Percentiles rank a stretch among this genome's conserved stretches.
These are phyloP conservation scores for Luffa acutangula DNA, from an alignment of 306 rosid species.

Conservation along the genomic window DNA sequence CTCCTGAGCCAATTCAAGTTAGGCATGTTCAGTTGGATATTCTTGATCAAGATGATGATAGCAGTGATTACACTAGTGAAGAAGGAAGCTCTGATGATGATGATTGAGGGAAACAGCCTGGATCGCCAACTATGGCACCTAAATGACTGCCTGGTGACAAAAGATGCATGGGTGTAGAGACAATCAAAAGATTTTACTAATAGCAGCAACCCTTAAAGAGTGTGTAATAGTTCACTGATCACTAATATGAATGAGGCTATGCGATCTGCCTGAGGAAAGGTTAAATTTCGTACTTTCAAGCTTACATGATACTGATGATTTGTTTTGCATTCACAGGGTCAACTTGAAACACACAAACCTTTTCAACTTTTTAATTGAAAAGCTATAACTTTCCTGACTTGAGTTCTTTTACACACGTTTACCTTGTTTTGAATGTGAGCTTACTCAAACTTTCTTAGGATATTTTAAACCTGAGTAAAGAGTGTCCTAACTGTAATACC, in stretches of 20 bases:
- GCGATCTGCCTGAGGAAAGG: neutral
- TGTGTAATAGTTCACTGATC: neutral
- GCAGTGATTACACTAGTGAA: conserved; percentile 80
- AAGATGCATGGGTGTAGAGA: neutral
- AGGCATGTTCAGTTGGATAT: conserved; percentile 78
- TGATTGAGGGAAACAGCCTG: conserved; percentile 21
- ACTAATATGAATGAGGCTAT: neutral
- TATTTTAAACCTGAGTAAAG: neutral
- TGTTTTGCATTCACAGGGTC: neutral
- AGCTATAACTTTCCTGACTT: neutral
- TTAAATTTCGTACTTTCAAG: neutral
- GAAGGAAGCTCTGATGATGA: conserved; percentile 81
- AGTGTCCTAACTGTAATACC: neutral
- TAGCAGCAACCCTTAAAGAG: neutral
- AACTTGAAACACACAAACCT: neutral
- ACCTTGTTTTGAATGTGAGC: neutral
- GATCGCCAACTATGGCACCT: neutral
- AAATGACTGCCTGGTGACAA: neutral
- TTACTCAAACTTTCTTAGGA: neutral
- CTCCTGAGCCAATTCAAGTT: conserved; percentile 74
- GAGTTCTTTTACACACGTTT: neutral
- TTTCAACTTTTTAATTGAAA: neutral
- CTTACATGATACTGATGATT: neutral
- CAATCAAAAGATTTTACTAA: neutral
- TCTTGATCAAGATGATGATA: conserved; percentile 68